These are phyloP conservation scores for Colletotrichum musae DNA, from an alignment of 2,329 filamentous ascomycete genomes.

Conservation along the genomic window DNA sequence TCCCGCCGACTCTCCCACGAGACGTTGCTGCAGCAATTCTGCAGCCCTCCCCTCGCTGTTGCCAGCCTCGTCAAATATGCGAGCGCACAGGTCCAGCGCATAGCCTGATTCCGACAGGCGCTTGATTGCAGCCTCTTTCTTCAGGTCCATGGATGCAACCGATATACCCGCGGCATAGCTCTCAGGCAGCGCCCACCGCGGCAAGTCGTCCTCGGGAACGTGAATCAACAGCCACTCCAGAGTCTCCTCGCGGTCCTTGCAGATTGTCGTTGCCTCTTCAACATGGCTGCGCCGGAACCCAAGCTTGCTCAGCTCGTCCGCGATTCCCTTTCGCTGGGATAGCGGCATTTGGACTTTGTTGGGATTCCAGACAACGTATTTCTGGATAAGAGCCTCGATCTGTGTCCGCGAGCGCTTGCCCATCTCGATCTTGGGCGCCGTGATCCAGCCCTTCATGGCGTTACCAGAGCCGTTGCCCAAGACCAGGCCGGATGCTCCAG, in stretches of 20 bases:
- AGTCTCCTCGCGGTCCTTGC: conserved; percentile 92
- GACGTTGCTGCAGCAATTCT: conserved; percentile 77
- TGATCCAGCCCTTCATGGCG: conserved; percentile 82
- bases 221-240: conserved; percentile 97
- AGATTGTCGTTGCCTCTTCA: conserved; percentile 88
- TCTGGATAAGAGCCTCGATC: conserved; percentile 84
- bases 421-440: conserved; percentile 93
- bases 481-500: conserved; percentile 69
- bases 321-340: conserved; percentile 69
- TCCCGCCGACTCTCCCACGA: conserved; percentile 35
- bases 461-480: conserved; percentile 64
- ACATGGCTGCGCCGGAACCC: conserved; percentile 93
- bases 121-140: conserved; percentile 85
- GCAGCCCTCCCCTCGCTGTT: conserved; percentile 85
- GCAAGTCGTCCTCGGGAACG: conserved; percentile 97
- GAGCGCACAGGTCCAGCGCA: conserved; percentile 84
- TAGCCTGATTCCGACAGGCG: conserved; percentile 88
- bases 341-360: conserved; percentile 77
- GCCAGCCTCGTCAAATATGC: conserved; percentile 77
- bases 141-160: conserved; percentile 85
- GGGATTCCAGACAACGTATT: conserved; percentile 89
- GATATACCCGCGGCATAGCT: conserved; percentile 92
- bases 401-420: conserved; percentile 83
- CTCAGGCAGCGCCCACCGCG: conserved; percentile 91
- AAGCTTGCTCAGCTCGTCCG: conserved; percentile 82